Base-by-base conservation (phyloP, 1,284 basidiomycete genomes). In the Microbotryum violaceum region DNA sequence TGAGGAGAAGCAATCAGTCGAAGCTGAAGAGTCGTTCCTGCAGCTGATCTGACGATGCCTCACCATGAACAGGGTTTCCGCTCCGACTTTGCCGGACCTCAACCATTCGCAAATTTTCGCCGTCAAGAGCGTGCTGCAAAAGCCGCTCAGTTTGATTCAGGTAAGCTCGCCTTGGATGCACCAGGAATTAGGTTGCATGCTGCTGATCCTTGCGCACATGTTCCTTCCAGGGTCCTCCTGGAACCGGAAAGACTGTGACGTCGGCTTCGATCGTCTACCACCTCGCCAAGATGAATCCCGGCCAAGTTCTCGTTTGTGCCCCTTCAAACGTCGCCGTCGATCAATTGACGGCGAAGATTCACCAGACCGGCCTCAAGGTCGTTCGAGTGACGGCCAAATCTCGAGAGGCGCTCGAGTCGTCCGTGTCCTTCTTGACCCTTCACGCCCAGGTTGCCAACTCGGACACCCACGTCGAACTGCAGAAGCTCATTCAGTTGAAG, bases 61-160 rank as follows among this genome's bases (percentile, higher is more conserved):
- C 31, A 50, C 21, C 33, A 45, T 49, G 14, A 42, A 70, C 61
- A 78, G 82, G 23, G 97, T 98, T 76, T 96, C 93, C 3, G 96
- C 94, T 0, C 94, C 94, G 4, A 91, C 92, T 47, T 85, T 99
- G 49, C 96, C 96, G 4, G 96, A 98, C 75, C 85, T 98, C 71
- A 99, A 99, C 73, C 93, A 97, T 74, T 97, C 93, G 45, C 96
- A 99, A 75, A 97, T 98, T 87, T 93, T 89, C 75, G 96, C 96
- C 1, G 96, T 99, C 74, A 98, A 97, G 79, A 91, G 89, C 67
- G 96, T 98, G 5, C 79, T 99, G 21, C 93, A 98, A 76, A 97
- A 97, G 76, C 96, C 94, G n/a, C 83, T 99, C 61, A 92, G 89
- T 73, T 81, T 99, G 61, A 98, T 99, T 71, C 92, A 97, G 70